A percentile compares a stretch with the other conserved stretches of the same genome.
Evolutionary conservation across 805 yeast species (phyloP).

Genomic region (Spathaspora gorwiae): DNA sequence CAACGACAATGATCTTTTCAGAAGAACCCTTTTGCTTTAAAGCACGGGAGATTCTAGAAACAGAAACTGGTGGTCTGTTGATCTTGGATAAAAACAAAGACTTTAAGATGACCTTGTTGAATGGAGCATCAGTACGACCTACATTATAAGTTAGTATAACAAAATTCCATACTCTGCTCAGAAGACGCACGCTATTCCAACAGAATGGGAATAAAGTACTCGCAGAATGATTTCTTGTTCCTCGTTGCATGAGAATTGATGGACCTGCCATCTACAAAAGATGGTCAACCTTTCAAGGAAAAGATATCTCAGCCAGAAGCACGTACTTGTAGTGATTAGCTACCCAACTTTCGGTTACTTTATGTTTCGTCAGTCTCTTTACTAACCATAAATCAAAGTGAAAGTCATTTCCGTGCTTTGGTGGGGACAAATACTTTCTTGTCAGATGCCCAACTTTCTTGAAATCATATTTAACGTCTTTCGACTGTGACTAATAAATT

Average conservation of each 20-base stretch:
- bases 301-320: not conserved
- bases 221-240: constrained; percentile 26
- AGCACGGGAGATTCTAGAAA: constrained; percentile 84
- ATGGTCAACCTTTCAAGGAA: not conserved
- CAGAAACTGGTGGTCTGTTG: constrained; percentile 99
- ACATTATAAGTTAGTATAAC: constrained; percentile 32
- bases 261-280: not conserved
- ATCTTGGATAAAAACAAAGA: constrained; percentile 95
- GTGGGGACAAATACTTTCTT: no score
- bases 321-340: constrained; percentile 8
- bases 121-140: constrained; percentile 98
- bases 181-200: constrained; percentile 29
- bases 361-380: constrained; percentile 7
- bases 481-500: not conserved
- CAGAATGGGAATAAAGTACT: constrained; percentile 22
- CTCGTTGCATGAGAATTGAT: no score
- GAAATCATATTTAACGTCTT: constrained; percentile 1
- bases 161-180: constrained; percentile 36
- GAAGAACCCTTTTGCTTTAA: constrained; percentile 78
- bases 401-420: not conserved
- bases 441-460: not conserved
- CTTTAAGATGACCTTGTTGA: constrained; percentile 95
- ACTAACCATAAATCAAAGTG: constrained; percentile 2
- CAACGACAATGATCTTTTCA: constrained; percentile 92
- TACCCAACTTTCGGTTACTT: constrained; percentile 3